A percentile compares a stretch with the other conserved stretches of the same genome.
Evolutionary conservation across 352 stramenopile species (phyloP).

Genomic region (Pythium graminicola): DNA sequence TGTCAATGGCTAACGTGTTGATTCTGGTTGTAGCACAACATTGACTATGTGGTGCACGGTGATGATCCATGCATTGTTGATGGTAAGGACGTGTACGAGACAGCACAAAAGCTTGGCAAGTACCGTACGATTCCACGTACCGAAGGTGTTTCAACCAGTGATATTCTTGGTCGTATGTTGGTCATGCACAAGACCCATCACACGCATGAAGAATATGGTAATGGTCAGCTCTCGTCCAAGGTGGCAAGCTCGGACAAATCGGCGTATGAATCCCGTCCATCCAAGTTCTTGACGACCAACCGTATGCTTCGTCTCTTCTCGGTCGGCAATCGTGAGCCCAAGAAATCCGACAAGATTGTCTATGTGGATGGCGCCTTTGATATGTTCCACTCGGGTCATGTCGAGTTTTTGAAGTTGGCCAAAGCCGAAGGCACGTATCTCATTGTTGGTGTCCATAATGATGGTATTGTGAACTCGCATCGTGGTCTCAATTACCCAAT

Average conservation of each 20-base stretch:
- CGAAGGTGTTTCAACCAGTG: slow-evolving; percentile 96
- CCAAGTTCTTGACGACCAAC: slow-evolving; percentile 95
- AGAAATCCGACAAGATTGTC: slow-evolving; percentile 89
- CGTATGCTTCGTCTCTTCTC: slow-evolving; percentile 92
- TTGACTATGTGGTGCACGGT: slow-evolving; percentile 98
- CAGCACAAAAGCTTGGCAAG: slow-evolving; percentile 93
- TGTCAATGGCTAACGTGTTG: too few relatives aligned
- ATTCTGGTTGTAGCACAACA: slow-evolving; percentile 61
- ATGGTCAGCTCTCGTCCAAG: slow-evolving; percentile 71
- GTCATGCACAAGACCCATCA: slow-evolving; percentile 94
- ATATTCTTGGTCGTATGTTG: slow-evolving; percentile 98
- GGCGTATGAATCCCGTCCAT: slow-evolving; percentile 55
- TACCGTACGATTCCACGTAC: slow-evolving; percentile 95
- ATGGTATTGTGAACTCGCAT: slow-evolving; percentile 87
- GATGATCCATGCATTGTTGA: slow-evolving; percentile 99
- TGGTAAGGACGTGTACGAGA: slow-evolving; percentile 97
- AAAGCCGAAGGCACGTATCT: slow-evolving; percentile 93
- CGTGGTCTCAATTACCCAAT: slow-evolving; percentile 93
- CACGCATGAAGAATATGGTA: slow-evolving; percentile 71
- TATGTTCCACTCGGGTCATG: slow-evolving; percentile 98
- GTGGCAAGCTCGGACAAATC: slow-evolving; percentile 42
- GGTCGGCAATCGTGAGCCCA: slow-evolving; percentile 83
- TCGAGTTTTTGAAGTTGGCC: slow-evolving; percentile 93
- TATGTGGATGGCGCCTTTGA: slow-evolving; percentile 98
- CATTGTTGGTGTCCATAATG: slow-evolving; percentile 96